phyloP scores from a whole-genome alignment of 1,284 basidiomycete genomes.

The Trichosporon coremiiforme region DNA sequence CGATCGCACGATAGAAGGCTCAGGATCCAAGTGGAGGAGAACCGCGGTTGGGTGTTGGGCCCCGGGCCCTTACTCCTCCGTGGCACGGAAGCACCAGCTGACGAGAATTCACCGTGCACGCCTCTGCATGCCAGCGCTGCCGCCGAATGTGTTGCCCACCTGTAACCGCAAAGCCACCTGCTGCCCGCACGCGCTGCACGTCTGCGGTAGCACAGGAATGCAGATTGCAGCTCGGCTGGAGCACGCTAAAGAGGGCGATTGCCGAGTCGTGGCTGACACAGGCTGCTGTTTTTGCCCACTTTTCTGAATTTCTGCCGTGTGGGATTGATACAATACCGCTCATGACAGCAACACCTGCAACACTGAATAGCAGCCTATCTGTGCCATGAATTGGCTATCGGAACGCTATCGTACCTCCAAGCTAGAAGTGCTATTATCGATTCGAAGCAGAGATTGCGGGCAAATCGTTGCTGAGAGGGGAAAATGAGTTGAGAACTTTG shows the following conservation, averaged over 20 bases:
- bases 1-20: constrained; percentile 10
- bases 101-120: neutral
- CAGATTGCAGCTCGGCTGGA: neutral
- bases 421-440: neutral
- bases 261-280: neutral
- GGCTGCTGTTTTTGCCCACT: neutral
- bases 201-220: neutral
- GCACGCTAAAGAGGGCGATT: neutral
- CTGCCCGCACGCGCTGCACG: neutral
- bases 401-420: neutral
- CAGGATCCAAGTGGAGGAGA: neutral
- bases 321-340: neutral
- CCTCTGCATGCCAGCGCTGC: neutral
- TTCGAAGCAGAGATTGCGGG: neutral
- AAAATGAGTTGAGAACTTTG: neutral
- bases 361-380: neutral
- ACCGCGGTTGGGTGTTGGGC: neutral
- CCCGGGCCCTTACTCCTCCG: neutral
- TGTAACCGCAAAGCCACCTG: neutral
- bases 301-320: neutral
- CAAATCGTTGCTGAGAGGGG: neutral
- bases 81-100: neutral
- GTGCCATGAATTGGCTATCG: neutral
- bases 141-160: neutral
- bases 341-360: neutral